Conservation (phyloP, 2,329 filamentous ascomycete genomes). For the Pseudogymnoascus sp. region DNA sequence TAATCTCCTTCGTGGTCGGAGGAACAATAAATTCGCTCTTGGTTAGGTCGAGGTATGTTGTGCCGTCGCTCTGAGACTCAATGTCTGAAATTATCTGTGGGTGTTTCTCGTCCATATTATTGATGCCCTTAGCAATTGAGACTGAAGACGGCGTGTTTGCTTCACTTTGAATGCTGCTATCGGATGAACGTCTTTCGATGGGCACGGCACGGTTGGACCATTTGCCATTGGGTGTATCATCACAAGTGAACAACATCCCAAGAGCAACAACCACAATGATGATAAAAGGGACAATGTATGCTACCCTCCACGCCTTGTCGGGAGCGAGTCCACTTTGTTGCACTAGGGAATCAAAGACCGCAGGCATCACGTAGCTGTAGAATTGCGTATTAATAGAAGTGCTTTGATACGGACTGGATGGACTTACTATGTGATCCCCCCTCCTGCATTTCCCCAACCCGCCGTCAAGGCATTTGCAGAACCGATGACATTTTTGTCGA, state of each 20-base stretch:
- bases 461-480: conserved; percentile 80
- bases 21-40: conserved; percentile 45
- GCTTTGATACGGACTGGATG: conserved; percentile 48
- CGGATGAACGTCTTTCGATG: conserved; percentile 17
- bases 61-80: conserved; percentile 30
- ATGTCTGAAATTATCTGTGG: conserved; percentile 31
- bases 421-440: conserved; percentile 85
- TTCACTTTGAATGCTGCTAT: conserved; percentile 24
- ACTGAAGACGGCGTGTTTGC: conserved; percentile 44
- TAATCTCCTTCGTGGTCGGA: conserved; percentile 44
- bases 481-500: conserved; percentile 85
- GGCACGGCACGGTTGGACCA: conserved; percentile 63
- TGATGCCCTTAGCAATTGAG: conserved; percentile 31
- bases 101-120: conserved; percentile 12
- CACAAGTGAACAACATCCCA: conserved; percentile 63
- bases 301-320: conserved; percentile 72
- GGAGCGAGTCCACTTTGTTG: conserved; percentile 47
- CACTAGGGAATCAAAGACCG: conserved; percentile 72
- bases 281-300: conserved; percentile 77
- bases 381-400: background rate
- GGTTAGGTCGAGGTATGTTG: conserved; percentile 46
- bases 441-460: conserved; percentile 80
- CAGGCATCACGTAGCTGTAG: conserved; percentile 60
- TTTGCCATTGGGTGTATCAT: conserved; percentile 73
- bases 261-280: conserved; percentile 60